Evolutionary conservation across 805 yeast genomes (phyloP), one percentile per base, ranked within the genome.

Genomic region (Metschnikowia arizonensis): DNA sequence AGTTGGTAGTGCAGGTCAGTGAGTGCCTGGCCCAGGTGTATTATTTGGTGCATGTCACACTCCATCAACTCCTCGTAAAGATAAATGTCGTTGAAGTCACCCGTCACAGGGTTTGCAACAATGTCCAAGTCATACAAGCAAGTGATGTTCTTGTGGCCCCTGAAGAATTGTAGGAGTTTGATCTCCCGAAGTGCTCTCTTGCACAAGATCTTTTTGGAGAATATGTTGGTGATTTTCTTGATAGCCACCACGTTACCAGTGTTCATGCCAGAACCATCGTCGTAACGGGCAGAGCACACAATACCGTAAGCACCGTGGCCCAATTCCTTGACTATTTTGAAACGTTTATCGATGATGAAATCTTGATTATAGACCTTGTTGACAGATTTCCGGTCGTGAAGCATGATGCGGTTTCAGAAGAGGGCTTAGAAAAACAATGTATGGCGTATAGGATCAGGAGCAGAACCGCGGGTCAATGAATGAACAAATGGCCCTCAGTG

Each of bases 221-320:
- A 93, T 44, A 93, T 86, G 68, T 90, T 93, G 41, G 98, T 91
- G 56, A 93, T 91, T 62, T 93, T 93, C 66, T 93, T 93, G 59
- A 93, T 89, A 19, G 99, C 99, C 25, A 93, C 97, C 46, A 58
- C 67, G 44, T 64, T 64, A 11, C 72, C 71, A 15, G 60, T 68
- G 6, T 54, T 52, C 25, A 55, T 47, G 4, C 55, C 50, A 9
- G 57, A 42, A 5, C 89, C 90, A 37, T 85, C 91, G 42, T 82
- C 87, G 63, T 89, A 90, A 55, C 82, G 79, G 14, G 99, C 99
- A 1, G 96, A 85, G 60, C 97, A 91, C 5, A 93, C 99, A 3
- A 91, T 83, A 33, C 99, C 99, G 60, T 93, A 93, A 1, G 99
- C 98, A 10, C 99, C 99, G 57, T 93, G 97, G 4, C 99, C 99